phyloP scores from a whole-genome alignment of 2,329 filamentous ascomycete genomes.

The Rutstroemia sp. region DNA sequence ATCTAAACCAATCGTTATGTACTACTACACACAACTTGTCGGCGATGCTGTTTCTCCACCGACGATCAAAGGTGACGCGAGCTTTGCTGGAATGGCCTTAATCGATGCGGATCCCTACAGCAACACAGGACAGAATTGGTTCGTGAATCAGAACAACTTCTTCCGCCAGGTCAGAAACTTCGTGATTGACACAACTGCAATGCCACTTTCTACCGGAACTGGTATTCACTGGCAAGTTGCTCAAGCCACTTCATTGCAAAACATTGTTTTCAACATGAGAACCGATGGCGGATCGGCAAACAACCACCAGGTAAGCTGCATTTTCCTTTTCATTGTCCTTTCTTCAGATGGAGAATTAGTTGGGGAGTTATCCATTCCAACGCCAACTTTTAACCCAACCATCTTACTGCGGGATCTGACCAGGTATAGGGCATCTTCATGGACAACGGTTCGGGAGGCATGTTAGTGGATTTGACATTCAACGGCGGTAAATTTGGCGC shows the following conservation, averaged over 20 bases:
- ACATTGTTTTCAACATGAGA: slow-evolving; percentile 75
- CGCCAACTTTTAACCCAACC: too few species aligned
- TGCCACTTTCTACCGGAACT: slow-evolving; percentile 53
- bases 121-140: slow-evolving; percentile 61
- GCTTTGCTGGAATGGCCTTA: slow-evolving; percentile 78
- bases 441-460: slow-evolving; percentile 78
- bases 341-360: neutral
- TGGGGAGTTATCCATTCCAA: too few species aligned
- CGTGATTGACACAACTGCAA: slow-evolving; percentile 64
- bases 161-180: slow-evolving; percentile 68
- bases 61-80: slow-evolving; percentile 63
- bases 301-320: slow-evolving; percentile 45
- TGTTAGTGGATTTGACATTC: slow-evolving; percentile 77
- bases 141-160: slow-evolving; percentile 66
- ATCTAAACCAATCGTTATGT: slow-evolving; percentile 69
- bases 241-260: slow-evolving; percentile 75
- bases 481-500: slow-evolving; percentile 73
- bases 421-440: slow-evolving; percentile 60
- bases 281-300: slow-evolving; percentile 56
- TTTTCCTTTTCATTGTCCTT: neutral
- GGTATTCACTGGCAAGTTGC: slow-evolving; percentile 82
- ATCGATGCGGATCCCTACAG: slow-evolving; percentile 86
- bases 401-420: neutral
- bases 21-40: slow-evolving; percentile 90
- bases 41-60: slow-evolving; percentile 70